Evolutionary conservation across 192 early-diverging fungal species (phyloP), one percentile per base, ranked within the genome.

Genomic region (Entomortierella lignicola): DNA sequence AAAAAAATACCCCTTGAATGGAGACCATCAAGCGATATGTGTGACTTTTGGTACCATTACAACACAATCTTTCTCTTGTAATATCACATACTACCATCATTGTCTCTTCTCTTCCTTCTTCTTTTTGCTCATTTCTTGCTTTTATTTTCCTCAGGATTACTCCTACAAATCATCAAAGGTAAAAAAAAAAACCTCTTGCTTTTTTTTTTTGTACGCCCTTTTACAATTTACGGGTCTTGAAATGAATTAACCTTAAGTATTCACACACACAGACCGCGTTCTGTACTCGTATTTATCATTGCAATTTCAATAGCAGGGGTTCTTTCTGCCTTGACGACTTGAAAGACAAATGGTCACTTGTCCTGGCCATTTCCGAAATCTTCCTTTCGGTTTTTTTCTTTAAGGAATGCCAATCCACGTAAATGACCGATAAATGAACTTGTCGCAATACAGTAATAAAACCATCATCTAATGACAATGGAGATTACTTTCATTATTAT

Each of bases 301-400:
- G 96, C 88, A 99, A 99, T 75, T 94, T 99, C 83, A 96, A 95
- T 81, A 91, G 87, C 61, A 89, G 90, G 69, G 97, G 97, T 15
- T 87, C 87, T 54, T 97, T 99, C 60, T 99, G 97, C 83, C 82
- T 99, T 63, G 95, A 98, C 57, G 95, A 97, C 41, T 84, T 99
- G 39, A 99, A 99, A 83, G 96, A 99, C 72, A 96, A 99, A 79
- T 99, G 96, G 97, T 94, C 92, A 51, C 97, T 96, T 23, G 96
- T 94, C 29, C 77, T 99, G 60, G 98, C 97, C 15, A 96, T 97
- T 66, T 94, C 94, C 41, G 98, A 98, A 83, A 96, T 99, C 15
- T 80, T 99, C 69, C 84, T 99, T n/a, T 96, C 94, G 2, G 94
- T 99, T 68, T 94, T 92, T 79, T 96, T 94, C 13, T 84, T 99